Evolutionary conservation across 257 asterid genomes (phyloP).

Genomic region (Eucommia ulmoides): DNA sequence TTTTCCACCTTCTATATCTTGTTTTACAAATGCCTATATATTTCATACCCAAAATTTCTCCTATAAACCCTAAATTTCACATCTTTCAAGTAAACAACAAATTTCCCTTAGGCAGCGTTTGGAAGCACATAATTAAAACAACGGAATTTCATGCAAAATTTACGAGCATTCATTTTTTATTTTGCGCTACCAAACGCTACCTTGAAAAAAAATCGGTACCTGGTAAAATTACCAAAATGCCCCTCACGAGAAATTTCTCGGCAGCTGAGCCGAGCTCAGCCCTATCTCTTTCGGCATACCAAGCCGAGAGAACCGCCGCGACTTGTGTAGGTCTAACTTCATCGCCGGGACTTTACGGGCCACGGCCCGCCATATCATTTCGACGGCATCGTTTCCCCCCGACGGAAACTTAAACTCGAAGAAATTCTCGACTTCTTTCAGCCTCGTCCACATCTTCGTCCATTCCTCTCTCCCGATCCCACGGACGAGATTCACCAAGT

Average conservation of each 20-base stretch:
- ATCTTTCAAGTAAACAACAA: no score
- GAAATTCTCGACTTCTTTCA: slow-evolving; percentile 36
- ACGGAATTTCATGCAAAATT: no score
- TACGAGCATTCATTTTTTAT: no score
- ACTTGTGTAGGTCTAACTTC: slow-evolving; percentile 26
- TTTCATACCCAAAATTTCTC: no score
- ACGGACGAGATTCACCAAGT: slow-evolving; percentile 37
- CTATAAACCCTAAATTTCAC: no score
- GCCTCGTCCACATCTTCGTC: slow-evolving; percentile 58
- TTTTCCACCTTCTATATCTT: no score
- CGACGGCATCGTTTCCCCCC: slow-evolving; percentile 46
- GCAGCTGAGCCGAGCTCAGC: slow-evolving; percentile 23
- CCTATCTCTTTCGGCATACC: slow-evolving; percentile 14
- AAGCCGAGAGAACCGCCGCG: slow-evolving; percentile 18
- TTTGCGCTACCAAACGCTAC: no score
- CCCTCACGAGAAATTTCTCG: slow-evolving; percentile 42
- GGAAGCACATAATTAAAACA: no score
- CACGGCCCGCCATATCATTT: slow-evolving; percentile 70
- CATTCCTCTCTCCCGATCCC: slow-evolving; percentile 39
- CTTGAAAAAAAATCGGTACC: no score
- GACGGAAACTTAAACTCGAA: slow-evolving; percentile 57
- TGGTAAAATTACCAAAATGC: no score
- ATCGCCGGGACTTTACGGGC: slow-evolving; percentile 42
- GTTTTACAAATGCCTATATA: no score
- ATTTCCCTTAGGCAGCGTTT: no score